Conservation (phyloP, 768 basidiomycete species). For the Pulveroboletus ravenelii region DNA sequence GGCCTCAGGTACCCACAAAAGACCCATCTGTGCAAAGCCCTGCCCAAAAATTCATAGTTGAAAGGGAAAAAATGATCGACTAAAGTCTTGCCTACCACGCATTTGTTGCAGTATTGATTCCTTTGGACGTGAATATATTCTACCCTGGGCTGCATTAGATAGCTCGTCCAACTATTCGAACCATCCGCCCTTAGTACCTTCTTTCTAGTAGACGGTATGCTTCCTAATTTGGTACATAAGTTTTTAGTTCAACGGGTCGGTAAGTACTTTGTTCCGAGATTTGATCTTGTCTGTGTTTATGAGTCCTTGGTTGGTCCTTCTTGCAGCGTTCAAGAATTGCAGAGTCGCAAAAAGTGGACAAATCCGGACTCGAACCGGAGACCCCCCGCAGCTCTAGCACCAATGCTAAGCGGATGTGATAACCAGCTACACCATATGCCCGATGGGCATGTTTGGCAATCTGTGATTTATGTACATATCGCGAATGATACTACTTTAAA, state of each 20-base stretch:
- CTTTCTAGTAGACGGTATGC: neutral
- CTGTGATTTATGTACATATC: neutral
- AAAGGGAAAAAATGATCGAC: conserved; percentile 17
- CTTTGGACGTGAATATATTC: neutral
- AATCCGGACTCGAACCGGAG: conserved; percentile 39
- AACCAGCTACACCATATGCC: conserved; percentile 40
- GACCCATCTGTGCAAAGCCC: conserved; percentile 10
- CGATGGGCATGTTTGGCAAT: neutral
- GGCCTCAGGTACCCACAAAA: neutral
- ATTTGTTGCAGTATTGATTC: neutral
- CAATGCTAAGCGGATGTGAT: conserved; percentile 39
- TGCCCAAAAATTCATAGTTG: conserved; percentile 32
- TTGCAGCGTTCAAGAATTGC: neutral
- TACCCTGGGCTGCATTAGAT: neutral
- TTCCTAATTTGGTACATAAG: neutral
- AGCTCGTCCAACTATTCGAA: neutral
- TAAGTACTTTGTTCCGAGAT: no score
- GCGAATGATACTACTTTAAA: neutral
- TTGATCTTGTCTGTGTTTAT: no score
- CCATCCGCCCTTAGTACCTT: neutral
- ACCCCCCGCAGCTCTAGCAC: conserved; percentile 33
- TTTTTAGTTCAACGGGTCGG: neutral
- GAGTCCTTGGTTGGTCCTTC: no score
- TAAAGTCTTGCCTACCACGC: neutral
- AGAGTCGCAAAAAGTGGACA: conserved; percentile 27